Conservation (phyloP, 495 filamentous ascomycete genomes). For the Xylaria cubensis region DNA sequence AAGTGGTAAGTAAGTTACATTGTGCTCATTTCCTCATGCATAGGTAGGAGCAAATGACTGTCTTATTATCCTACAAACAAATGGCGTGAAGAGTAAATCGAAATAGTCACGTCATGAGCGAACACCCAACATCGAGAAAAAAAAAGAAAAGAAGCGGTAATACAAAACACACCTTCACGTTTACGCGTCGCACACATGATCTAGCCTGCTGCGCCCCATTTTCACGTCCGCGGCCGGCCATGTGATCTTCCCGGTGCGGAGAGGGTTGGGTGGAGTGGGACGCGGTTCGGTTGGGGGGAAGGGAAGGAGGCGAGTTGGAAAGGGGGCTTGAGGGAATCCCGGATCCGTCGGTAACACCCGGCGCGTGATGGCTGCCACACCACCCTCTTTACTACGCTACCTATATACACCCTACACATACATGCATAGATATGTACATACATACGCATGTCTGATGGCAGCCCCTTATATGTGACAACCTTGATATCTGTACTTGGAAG, state of each 20-base stretch:
- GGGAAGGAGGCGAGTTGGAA: background rate
- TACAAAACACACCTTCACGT: slow-evolving; percentile 13
- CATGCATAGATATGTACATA: background rate
- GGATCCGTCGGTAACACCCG: slow-evolving; percentile 28
- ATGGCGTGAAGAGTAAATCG: background rate
- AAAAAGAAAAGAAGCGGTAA: background rate
- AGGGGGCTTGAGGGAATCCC: slow-evolving; percentile 13
- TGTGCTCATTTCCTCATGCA: background rate
- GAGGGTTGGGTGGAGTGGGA: slow-evolving; percentile 20
- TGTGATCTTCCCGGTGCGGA: slow-evolving; percentile 26
- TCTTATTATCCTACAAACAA: background rate
- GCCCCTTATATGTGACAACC: slow-evolving; percentile 9
- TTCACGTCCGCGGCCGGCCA: slow-evolving; percentile 23
- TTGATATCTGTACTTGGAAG: background rate
- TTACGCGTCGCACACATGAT: slow-evolving; percentile 23
- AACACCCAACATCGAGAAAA: background rate
- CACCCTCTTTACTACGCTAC: background rate
- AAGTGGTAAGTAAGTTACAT: background rate
- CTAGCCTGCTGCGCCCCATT: slow-evolving; percentile 19
- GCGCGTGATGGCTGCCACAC: slow-evolving; percentile 17
- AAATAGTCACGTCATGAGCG: background rate
- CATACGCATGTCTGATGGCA: background rate
- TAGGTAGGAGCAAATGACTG: background rate
- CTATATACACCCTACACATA: background rate
- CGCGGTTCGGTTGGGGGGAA: slow-evolving; percentile 23